Evolutionary conservation across 1,284 basidiomycete genomes (phyloP), one percentile per base, ranked within the genome.

Genomic region (Sanghuangporus baumii): DNA sequence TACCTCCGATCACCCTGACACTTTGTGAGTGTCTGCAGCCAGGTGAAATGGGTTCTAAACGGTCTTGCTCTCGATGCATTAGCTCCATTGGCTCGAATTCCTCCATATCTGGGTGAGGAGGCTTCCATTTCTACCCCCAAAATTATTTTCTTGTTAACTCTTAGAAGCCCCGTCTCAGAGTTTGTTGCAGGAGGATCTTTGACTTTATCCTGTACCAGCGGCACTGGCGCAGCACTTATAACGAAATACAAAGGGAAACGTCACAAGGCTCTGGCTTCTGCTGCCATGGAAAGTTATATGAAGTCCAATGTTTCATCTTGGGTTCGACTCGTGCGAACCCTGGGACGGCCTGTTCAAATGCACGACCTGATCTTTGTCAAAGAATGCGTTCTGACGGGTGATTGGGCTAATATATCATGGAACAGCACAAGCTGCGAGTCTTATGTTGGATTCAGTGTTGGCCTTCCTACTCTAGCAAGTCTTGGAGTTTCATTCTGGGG

Each of bases 331-430:
- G 57, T 11, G 18, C 20, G 41, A 57, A 20, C 23, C n/a, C 8
- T 37, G 6, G 57, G 36, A 4, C n/a, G 20, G 12, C 26, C 18
- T 20, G 37, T 59, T 37, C n/a, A 43, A 9, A 36, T 62, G 61
- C 41, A 62, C 18, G 57, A 59, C 12, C 8, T 62, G 16, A 59
- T 62, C n/a, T 52, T 62, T 55, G 61, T 62, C 43, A 59, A 14
- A 11, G 46, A 55, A 51, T 52, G 37, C 18, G 38, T 51, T 16
- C 31, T 56, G 57, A 62, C 57, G 2, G 50, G 43, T 16, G 56
- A 52, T 20, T 62, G 61, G 61, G 61, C 43, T 16, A 57, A 23
- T 11, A 40, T 40, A 7, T 36, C 31, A 5, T 51, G 52, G 52
- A 14, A 54, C 8, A 37, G 16, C 7, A 18, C 14, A 37, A 12